Conservation (phyloP, 495 filamentous ascomycete species). For the Penicillium nucicola region DNA sequence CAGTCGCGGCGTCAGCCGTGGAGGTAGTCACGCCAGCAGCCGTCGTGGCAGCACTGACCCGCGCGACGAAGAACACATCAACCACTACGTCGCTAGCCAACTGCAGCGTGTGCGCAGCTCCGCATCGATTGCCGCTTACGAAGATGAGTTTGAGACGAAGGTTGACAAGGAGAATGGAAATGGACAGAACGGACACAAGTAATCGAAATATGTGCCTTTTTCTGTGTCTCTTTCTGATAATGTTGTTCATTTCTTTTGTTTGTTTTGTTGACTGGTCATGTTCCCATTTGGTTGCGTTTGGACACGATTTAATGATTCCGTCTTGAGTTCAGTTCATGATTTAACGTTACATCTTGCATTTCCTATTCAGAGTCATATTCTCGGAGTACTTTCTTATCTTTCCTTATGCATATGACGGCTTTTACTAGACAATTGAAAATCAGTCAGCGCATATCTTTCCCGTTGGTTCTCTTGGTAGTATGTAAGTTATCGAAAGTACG, state of each 20-base stretch:
- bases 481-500: too few relatives aligned
- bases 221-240: not conserved
- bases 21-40: conserved; percentile 25
- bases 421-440: not conserved
- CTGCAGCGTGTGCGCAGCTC: conserved; percentile 60
- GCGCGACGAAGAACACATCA: conserved; percentile 62
- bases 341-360: not conserved
- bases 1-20: conserved; percentile 8
- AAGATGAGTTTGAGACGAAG: conserved; percentile 61
- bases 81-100: conserved; percentile 69
- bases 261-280: not conserved
- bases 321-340: not conserved
- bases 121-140: conserved; percentile 47
- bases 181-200: conserved; percentile 5
- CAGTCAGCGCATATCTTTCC: conserved; percentile 9
- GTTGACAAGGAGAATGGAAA: conserved; percentile 32
- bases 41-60: conserved; percentile 25
- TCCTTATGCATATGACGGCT: not conserved
- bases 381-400: not conserved
- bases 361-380: not conserved
- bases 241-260: not conserved
- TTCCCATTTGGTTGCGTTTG: not conserved
- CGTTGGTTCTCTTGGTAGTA: too few relatives aligned
- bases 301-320: not conserved
- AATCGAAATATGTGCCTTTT: not conserved